These are phyloP conservation scores for Paecilomyces fulvus DNA, from an alignment of 2,329 filamentous ascomycete species.

Conservation along the genomic window DNA sequence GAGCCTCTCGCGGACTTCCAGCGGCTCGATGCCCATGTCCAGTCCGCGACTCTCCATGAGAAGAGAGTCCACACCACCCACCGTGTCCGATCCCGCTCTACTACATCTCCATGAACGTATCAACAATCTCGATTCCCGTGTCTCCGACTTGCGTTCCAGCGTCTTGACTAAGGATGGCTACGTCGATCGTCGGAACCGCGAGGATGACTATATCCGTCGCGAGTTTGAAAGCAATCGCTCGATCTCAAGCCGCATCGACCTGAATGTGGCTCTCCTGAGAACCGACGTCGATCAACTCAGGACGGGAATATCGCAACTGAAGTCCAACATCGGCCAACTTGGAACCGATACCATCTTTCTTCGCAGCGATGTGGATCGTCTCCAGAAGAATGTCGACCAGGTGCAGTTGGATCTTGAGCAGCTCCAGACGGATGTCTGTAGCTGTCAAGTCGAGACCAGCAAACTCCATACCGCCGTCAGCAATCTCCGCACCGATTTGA, in stretches of 20 bases:
- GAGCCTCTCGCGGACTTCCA: slow-evolving; percentile 29
- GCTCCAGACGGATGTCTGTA: slow-evolving; percentile 25
- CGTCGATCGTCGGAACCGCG: slow-evolving; percentile 29
- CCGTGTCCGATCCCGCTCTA: slow-evolving; percentile 26
- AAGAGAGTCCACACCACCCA: slow-evolving; percentile 26
- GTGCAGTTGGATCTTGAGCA: slow-evolving; percentile 26
- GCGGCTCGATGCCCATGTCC: slow-evolving; percentile 27
- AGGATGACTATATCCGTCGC: slow-evolving; percentile 31
- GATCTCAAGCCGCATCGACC: slow-evolving; percentile 27
- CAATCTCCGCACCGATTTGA: slow-evolving; percentile 27
- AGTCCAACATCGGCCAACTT: slow-evolving; percentile 22
- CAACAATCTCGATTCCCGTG: slow-evolving; percentile 28
- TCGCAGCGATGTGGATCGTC: slow-evolving; percentile 27
- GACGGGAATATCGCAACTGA: slow-evolving; percentile 26
- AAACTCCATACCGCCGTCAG: slow-evolving; percentile 28
- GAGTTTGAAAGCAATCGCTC: slow-evolving; percentile 29
- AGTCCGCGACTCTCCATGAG: slow-evolving; percentile 27
- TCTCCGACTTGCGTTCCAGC: slow-evolving; percentile 28
- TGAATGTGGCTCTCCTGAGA: slow-evolving; percentile 25
- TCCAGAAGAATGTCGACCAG: slow-evolving; percentile 30
- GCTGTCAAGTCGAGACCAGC: slow-evolving; percentile 27
- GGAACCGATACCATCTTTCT: slow-evolving; percentile 27
- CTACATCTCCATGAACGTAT: slow-evolving; percentile 30
- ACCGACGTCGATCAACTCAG: slow-evolving; percentile 29
- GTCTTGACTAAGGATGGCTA: slow-evolving; percentile 33